These are phyloP conservation scores for Yamadazyma dushanensis DNA, from an alignment of 1,139 yeast genomes.

Conservation along the genomic window DNA sequence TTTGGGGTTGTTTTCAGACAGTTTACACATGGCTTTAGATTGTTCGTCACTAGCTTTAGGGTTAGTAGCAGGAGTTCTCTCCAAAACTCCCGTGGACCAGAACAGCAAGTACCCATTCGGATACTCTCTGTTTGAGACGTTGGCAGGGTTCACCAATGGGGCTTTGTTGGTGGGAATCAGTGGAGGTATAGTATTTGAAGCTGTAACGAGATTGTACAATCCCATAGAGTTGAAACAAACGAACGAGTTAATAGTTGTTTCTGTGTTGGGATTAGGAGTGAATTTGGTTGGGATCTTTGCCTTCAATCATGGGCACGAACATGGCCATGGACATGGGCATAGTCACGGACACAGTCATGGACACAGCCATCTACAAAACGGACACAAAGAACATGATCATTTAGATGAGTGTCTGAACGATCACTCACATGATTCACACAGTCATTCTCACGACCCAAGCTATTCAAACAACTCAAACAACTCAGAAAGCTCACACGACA, in stretches of 20 bases:
- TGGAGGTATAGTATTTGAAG: conserved; percentile 84
- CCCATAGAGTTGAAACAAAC: conserved; percentile 81
- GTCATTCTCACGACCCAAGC: conserved; percentile 11
- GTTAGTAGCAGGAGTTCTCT: conserved; percentile 72
- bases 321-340: conserved; percentile 34
- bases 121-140: conserved; percentile 76
- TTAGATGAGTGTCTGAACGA: conserved; percentile 14
- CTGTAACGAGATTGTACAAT: conserved; percentile 72
- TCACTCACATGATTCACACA: conserved; percentile 17
- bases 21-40: conserved; percentile 94
- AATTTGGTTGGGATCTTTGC: conserved; percentile 93
- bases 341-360: conserved; percentile 22
- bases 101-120: conserved; percentile 84
- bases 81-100: conserved; percentile 49
- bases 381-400: conserved; percentile 5
- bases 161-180: conserved; percentile 84
- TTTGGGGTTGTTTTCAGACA: conserved; percentile 85
- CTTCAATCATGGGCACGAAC: conserved; percentile 75
- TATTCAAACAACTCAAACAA: too few species aligned
- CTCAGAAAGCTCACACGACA: too few species aligned
- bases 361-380: conserved; percentile 17
- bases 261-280: conserved; percentile 79
- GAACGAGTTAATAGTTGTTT: conserved; percentile 82
- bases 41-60: conserved; percentile 91
- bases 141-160: conserved; percentile 95